Conservation (phyloP, 2,329 filamentous ascomycete genomes). For the Pleomassaria siparia region DNA sequence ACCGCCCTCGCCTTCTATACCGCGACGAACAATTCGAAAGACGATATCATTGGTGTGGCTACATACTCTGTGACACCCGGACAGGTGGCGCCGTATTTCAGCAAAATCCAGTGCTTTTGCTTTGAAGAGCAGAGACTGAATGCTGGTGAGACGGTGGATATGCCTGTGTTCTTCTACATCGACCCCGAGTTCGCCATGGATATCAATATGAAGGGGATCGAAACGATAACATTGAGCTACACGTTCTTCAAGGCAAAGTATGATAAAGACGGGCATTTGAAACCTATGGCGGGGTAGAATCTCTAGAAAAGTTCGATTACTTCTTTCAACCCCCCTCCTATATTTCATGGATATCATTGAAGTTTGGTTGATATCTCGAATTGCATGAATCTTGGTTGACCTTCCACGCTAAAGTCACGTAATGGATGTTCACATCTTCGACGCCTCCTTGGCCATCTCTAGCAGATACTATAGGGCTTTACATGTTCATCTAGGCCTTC, state of each 20-base stretch:
- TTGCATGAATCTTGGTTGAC: background rate
- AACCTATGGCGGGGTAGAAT: conserved; percentile 50
- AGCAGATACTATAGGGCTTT: too few relatives aligned
- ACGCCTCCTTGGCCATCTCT: too few relatives aligned
- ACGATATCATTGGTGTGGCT: conserved; percentile 96
- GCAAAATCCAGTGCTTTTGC: conserved; percentile 99
- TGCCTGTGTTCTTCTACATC: conserved; percentile 99
- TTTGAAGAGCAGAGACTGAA: conserved; percentile 94
- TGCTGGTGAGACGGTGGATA: conserved; percentile 95
- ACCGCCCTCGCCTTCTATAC: conserved; percentile 98
- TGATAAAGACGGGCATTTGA: conserved; percentile 75
- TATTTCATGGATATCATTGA: background rate
- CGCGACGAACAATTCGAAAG: conserved; percentile 84
- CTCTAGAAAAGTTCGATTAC: background rate
- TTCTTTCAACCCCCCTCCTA: background rate
- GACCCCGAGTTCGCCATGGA: conserved; percentile 94
- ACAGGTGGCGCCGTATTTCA: conserved; percentile 96
- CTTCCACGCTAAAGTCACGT: too few relatives aligned
- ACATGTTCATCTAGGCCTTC: too few relatives aligned
- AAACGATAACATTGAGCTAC: conserved; percentile 94
- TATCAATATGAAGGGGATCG: conserved; percentile 87
- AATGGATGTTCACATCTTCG: too few relatives aligned
- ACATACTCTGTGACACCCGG: conserved; percentile 97
- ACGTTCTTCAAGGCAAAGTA: conserved; percentile 97
- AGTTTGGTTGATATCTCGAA: background rate